These are phyloP conservation scores for Penstemon newberryi DNA, from an alignment of 257 asterid genomes.

Conservation along the genomic window DNA sequence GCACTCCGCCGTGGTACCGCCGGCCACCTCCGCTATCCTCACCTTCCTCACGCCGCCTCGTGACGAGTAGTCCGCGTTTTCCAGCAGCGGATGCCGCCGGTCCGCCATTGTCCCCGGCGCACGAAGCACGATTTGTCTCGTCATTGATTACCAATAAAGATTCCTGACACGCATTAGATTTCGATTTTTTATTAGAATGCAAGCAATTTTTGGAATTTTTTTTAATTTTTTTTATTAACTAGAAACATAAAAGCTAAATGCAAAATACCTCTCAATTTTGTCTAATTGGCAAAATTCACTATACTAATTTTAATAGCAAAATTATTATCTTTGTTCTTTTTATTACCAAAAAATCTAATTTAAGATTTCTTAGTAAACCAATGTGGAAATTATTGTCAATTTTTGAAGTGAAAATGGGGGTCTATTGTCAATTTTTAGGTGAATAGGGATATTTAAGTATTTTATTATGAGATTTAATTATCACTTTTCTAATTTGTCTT, in stretches of 20 bases:
- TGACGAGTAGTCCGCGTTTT: slow-evolving; percentile 28
- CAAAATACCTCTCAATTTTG: too few relatives aligned
- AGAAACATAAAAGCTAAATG: background rate
- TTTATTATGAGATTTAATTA: too few relatives aligned
- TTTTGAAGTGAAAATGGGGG: too few relatives aligned
- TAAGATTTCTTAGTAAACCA: too few relatives aligned
- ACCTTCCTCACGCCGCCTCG: slow-evolving; percentile 32
- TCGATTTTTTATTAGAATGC: background rate
- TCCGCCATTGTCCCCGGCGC: slow-evolving; percentile 25
- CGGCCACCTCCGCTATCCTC: slow-evolving; percentile 67
- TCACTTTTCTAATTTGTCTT: too few relatives aligned
- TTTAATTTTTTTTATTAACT: background rate
- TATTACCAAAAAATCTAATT: too few relatives aligned
- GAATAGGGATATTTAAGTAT: too few relatives aligned
- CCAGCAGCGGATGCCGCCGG: slow-evolving; percentile 46
- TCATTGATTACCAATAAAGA: slow-evolving; percentile 20
- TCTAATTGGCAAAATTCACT: background rate
- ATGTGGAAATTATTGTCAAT: too few relatives aligned
- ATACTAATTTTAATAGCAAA: background rate
- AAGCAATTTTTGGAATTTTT: background rate
- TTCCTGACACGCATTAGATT: too few relatives aligned
- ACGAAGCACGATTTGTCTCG: slow-evolving; percentile 40
- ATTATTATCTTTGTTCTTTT: background rate
- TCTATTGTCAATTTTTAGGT: too few relatives aligned
- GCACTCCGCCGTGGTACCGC: slow-evolving; percentile 84